phyloP scores from a whole-genome alignment of 1,139 yeast species.

The Yamadazyma spencermartinsiae region DNA sequence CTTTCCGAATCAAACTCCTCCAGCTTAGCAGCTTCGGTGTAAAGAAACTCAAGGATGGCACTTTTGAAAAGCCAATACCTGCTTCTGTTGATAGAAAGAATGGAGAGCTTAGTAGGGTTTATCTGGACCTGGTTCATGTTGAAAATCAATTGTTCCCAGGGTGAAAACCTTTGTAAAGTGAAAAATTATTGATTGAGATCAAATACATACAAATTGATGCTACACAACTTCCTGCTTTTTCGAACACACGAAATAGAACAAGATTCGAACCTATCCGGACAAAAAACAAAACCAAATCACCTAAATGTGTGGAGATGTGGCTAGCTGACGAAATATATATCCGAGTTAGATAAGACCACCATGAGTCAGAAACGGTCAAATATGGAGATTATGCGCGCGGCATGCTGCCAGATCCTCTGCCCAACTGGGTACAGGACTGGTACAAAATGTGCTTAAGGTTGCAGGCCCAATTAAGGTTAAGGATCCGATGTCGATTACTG shows the following conservation, averaged over 20 bases:
- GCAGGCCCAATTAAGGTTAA: neutral
- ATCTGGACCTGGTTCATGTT: slow-evolving; percentile 41
- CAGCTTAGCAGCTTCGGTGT: slow-evolving; percentile 21
- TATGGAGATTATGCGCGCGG: too few relatives aligned
- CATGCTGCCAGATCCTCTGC: too few relatives aligned
- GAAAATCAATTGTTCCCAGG: neutral
- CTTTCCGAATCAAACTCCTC: slow-evolving; percentile 21
- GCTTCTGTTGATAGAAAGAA: slow-evolving; percentile 49
- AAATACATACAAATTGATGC: neutral
- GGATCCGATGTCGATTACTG: neutral
- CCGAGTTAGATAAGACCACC: too few relatives aligned
- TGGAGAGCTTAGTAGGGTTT: slow-evolving; percentile 43
- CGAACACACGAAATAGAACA: too few relatives aligned
- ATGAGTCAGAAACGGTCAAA: too few relatives aligned
- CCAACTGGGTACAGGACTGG: too few relatives aligned
- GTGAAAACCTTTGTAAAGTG: neutral
- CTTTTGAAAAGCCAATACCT: slow-evolving; percentile 53
- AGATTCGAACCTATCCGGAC: too few relatives aligned
- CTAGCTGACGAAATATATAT: too few relatives aligned
- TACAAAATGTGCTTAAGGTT: too few relatives aligned
- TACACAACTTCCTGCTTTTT: too few relatives aligned
- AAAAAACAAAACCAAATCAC: too few relatives aligned
- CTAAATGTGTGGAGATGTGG: too few relatives aligned
- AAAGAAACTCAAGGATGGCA: slow-evolving; percentile 44
- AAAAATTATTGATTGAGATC: neutral